A percentile compares a stretch with the other conserved stretches of the same genome.
Evolutionary conservation across 1,139 yeast species (phyloP).

Genomic region (Eremothecium cymbalariae): DNA sequence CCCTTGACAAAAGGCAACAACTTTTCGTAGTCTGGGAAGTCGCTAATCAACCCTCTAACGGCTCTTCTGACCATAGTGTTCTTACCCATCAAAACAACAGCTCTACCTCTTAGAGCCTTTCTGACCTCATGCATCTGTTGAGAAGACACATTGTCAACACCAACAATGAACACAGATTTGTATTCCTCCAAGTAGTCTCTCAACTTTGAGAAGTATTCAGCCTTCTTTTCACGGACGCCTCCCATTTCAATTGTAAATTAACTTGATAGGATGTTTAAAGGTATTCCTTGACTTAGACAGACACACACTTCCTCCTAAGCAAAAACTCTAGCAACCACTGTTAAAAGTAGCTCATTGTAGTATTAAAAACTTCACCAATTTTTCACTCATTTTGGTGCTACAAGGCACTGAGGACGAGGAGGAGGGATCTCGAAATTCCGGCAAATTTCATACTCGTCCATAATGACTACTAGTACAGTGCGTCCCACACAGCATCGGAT

Average conservation of each 20-base stretch:
- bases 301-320: too few species aligned
- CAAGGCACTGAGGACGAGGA: too few species aligned
- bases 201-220: constrained; percentile 89
- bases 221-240: constrained; percentile 98
- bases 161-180: constrained; percentile 97
- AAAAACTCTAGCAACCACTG: too few species aligned
- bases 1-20: constrained; percentile 92
- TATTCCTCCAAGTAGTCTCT: constrained; percentile 92
- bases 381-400: too few species aligned
- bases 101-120: constrained; percentile 91
- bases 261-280: constrained; percentile 95
- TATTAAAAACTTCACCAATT: too few species aligned
- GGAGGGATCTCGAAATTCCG: too few species aligned
- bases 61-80: constrained; percentile 99
- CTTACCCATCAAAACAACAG: constrained; percentile 98
- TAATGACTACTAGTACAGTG: too few species aligned
- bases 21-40: constrained; percentile 94
- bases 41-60: constrained; percentile 88
- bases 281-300: too few species aligned
- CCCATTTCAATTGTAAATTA: constrained; percentile 93
- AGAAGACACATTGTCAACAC: constrained; percentile 99
- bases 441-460: too few species aligned
- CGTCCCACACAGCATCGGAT: too few species aligned
- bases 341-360: too few species aligned
- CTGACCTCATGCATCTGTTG: constrained; percentile 99